Base-by-base conservation (phyloP, 495 filamentous ascomycete species). In the Lophium mytilinum region DNA sequence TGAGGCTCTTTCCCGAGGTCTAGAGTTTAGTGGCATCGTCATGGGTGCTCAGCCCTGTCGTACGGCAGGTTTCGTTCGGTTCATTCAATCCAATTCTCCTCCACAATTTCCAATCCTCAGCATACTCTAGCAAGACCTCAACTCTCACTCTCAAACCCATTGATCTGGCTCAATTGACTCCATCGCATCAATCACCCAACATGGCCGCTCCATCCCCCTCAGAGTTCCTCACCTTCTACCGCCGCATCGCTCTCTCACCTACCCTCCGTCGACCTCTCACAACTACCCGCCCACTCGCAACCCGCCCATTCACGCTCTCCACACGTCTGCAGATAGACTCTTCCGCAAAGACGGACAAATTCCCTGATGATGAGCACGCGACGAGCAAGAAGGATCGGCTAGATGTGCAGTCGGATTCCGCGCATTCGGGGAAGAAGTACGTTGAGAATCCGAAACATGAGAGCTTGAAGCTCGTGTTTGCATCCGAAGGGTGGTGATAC, bases 391-490 rank as follows among this genome's bases (percentile, higher is more conserved):
- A 66, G 58, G 59, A 78, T 45, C 66, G 68, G 24, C 71, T 75
- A 4, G 78, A 85, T 37, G 68, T 73, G 14, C 65, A 76, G 36
- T 64, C 71, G 10, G 62, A 71, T 6, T 70, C 70, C 4, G 62
- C 72, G 0, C 61, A 68, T 39, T 53, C 66, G 2, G 78, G 71
- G 0, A 68, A 69, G 15, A 56, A 57, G 30, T 73, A 72, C 12
- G 76, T 71, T 57, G 72, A 40, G 52, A 46, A 10, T 24, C 21
- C 8, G 1, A 2, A 18, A 3, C 12, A 3, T 18, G 11, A 41
- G 17, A 2, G 39, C 11, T 41, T 9, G 4, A 14, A 41, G 11
- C 39, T 41, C 17, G 39, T 41, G 8, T 1, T 41, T 17, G 18
- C 4, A 11, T 18, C 11, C 10, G 14, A 18, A 17, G 19, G 19